A percentile compares a stretch with the other conserved stretches of the same genome.
These are phyloP conservation scores for Ophiobolus disseminans DNA, from an alignment of 2,329 filamentous ascomycete genomes.

Conservation along the genomic window DNA sequence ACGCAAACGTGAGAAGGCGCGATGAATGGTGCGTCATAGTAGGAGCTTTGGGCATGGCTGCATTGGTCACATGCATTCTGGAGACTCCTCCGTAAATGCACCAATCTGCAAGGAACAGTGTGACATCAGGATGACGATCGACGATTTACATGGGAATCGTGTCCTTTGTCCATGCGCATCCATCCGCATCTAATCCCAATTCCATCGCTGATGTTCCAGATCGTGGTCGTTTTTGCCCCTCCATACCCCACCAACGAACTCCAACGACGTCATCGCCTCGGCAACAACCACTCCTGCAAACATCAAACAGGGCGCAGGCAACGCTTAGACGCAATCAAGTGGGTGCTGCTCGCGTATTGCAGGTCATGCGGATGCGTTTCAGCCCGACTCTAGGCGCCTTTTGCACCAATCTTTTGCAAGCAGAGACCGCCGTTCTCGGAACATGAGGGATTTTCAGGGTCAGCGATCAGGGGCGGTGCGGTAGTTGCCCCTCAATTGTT, in stretches of 20 bases:
- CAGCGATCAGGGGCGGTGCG: neutral
- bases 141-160: conserved; percentile 18
- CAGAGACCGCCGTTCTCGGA: conserved; percentile 6
- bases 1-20: neutral
- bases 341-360: conserved; percentile 3
- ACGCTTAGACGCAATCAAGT: conserved; percentile 9
- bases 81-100: too few relatives aligned
- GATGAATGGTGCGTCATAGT: neutral
- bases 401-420: conserved; percentile 1
- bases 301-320: conserved; percentile 7
- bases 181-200: conserved; percentile 3
- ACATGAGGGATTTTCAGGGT: neutral
- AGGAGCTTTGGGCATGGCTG: too few relatives aligned
- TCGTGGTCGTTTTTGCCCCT: conserved; percentile 15
- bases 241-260: conserved; percentile 10
- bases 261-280: conserved; percentile 1
- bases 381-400: conserved; percentile 6
- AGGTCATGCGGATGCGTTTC: conserved; percentile 15
- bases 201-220: conserved; percentile 3
- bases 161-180: conserved; percentile 2
- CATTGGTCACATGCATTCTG: too few relatives aligned
- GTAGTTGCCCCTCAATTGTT: neutral
- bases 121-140: conserved; percentile 21
- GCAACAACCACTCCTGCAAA: neutral
- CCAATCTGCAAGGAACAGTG: neutral